Evolutionary conservation across 768 basidiomycete species (phyloP).

Genomic region (Lenzites betulinus): DNA sequence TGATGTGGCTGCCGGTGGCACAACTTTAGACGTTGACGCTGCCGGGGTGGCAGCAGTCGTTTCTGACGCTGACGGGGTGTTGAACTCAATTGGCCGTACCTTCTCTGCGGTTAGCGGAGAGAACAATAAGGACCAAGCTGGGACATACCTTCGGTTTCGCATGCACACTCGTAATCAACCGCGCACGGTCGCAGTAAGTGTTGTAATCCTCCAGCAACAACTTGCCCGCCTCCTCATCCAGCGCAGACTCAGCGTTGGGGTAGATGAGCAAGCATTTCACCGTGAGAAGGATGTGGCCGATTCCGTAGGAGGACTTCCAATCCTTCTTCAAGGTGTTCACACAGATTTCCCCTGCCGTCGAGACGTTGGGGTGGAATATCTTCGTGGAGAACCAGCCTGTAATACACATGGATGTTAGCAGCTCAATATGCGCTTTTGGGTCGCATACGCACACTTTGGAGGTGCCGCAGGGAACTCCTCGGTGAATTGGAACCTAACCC

Average conservation of each 20-base stretch:
- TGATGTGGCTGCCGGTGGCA: constrained; percentile 33
- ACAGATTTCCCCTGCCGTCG: constrained; percentile 87
- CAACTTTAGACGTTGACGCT: constrained; percentile 23
- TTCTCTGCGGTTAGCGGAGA: constrained; percentile 7
- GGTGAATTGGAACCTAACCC: constrained; percentile 83
- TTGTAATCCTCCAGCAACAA: constrained; percentile 88
- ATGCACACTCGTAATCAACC: constrained; percentile 88
- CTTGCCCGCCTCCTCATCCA: constrained; percentile 96
- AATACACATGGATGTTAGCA: not conserved
- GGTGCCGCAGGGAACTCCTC: constrained; percentile 93
- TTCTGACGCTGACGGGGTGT: constrained; percentile 39
- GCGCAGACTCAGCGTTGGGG: constrained; percentile 93
- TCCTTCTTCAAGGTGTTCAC: constrained; percentile 98
- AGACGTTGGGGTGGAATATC: constrained; percentile 98
- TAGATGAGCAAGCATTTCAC: constrained; percentile 96
- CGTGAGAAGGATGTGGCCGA: constrained; percentile 87
- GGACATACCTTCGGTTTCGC: constrained; percentile 72
- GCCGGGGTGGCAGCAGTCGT: constrained; percentile 36
- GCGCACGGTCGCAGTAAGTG: constrained; percentile 83
- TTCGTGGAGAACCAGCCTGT: constrained; percentile 90
- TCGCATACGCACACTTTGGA: constrained; percentile 87
- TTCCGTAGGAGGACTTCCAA: constrained; percentile 91
- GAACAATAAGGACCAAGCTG: not conserved
- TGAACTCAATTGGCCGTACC: constrained; percentile 66
- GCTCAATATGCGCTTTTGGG: too few species aligned